Conservation (phyloP, 2,329 filamentous ascomycete species). For the Neonectria punicea region DNA sequence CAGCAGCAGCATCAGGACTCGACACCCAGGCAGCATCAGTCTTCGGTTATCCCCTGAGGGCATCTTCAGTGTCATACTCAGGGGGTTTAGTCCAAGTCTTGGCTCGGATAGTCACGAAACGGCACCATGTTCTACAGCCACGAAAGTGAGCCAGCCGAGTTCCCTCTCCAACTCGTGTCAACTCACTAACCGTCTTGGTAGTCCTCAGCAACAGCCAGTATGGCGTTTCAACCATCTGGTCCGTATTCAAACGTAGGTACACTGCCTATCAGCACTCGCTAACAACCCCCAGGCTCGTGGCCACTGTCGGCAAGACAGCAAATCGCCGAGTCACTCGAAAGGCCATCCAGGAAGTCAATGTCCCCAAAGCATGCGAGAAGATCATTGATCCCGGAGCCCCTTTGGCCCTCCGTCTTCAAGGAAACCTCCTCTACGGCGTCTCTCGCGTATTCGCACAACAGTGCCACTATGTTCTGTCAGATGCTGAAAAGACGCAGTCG, state of each 20-base stretch:
- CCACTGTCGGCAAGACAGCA: constrained; percentile 82
- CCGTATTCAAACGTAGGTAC: constrained; percentile 43
- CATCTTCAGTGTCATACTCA: background rate
- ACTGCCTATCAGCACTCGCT: background rate
- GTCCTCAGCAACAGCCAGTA: constrained; percentile 87
- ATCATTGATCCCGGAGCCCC: constrained; percentile 85
- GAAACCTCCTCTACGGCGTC: constrained; percentile 87
- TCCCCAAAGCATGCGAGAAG: constrained; percentile 87
- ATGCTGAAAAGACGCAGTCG: constrained; percentile 79
- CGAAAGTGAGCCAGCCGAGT: constrained; percentile 72
- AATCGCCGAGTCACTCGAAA: constrained; percentile 83
- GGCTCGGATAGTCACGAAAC: background rate
- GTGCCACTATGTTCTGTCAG: constrained; percentile 84
- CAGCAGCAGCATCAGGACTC: background rate
- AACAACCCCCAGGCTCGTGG: constrained; percentile 76
- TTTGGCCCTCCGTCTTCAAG: constrained; percentile 89
- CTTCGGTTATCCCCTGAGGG: background rate
- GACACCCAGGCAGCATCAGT: background rate
- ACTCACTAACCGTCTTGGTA: constrained; percentile 48
- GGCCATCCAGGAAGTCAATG: constrained; percentile 87
- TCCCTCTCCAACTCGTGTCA: background rate
- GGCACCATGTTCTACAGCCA: constrained; percentile 90
- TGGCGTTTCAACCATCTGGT: constrained; percentile 97
- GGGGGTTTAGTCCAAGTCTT: background rate
- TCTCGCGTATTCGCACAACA: constrained; percentile 89